Base-by-base conservation (phyloP, 257 asterid species). In the Paraleonurus japonicus region DNA sequence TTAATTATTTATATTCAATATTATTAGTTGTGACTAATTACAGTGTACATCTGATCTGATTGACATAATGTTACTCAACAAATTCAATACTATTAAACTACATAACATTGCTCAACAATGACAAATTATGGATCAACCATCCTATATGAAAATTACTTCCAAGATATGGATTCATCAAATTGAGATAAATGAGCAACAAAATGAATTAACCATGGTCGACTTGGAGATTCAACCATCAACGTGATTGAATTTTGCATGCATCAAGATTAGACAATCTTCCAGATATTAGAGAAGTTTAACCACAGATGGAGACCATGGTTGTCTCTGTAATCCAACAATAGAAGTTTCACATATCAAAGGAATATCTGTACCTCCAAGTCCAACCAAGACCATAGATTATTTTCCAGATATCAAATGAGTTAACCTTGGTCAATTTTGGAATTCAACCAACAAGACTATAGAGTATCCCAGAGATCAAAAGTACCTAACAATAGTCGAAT, bases 101-200 rank as follows among this genome's bases (percentile, higher is more conserved):
- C 5, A 30, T 4, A 30, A 30, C 33, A 30, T 30, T 30, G 5
- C 4, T 30, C 33, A 30, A 30, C 33, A 30, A 3, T 4, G 4
- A 35, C 43, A 35, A 35, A 35, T 43, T 28, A 22, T 59, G 30
- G 63, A 4, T 59, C 63, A 74, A 43, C 74, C 20, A 74, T 61
- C 48, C 27, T 4, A 19, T 12, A 17, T 30, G 13, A 41, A 65
- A 54, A 39, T 37, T 54, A 53, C 41, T n/a, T 33, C 39, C 35
- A 7, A 8, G 4, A 39, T 12, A 73, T 35, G 32, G 20, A 13
- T 65, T 16, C 62, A 67, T n/a, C 64, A 58, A 55, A 13, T 15
- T 5, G 10, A 53, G 11, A 41, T 41, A 41, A 41, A 39, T 39
- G 47, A n/a, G 47, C 47, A 39, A 41, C 16, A 41, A 41, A 41